Conservation (phyloP, 768 basidiomycete genomes). For the Trametopsis cervina region DNA sequence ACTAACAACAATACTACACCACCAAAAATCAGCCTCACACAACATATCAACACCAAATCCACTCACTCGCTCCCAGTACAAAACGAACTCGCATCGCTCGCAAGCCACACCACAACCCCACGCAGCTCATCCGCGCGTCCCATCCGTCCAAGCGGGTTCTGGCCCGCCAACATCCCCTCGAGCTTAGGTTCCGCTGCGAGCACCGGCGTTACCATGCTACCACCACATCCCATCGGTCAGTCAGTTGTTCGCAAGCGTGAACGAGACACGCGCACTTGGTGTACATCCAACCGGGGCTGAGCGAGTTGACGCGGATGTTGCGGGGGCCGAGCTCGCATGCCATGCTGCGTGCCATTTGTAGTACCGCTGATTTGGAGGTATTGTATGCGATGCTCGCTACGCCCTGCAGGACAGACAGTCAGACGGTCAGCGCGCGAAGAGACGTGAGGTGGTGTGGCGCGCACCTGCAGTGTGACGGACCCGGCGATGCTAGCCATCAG, state of each 20-base stretch:
- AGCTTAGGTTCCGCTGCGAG: conserved; percentile 56
- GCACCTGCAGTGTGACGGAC: conserved; percentile 52
- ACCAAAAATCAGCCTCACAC: not conserved
- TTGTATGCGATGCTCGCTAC: conserved; percentile 71
- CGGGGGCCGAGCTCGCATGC: conserved; percentile 63
- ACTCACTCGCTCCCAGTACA: conserved; percentile 77
- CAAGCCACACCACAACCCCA: conserved; percentile 56
- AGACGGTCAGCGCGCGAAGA: no score
- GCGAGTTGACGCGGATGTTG: conserved; percentile 60
- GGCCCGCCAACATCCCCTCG: conserved; percentile 52
- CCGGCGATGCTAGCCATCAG: conserved; percentile 33
- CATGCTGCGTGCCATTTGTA: conserved; percentile 75
- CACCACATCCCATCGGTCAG: not conserved
- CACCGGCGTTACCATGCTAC: conserved; percentile 64
- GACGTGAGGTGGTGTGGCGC: conserved; percentile 6
- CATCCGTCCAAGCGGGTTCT: conserved; percentile 63
- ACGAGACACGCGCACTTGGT: no score
- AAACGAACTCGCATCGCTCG: conserved; percentile 42
- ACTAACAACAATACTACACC: conserved; percentile 17
- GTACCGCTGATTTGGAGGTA: conserved; percentile 63
- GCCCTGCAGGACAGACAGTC: conserved; percentile 43
- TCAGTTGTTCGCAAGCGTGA: not conserved
- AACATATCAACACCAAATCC: no score
- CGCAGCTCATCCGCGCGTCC: conserved; percentile 67
- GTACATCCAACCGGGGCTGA: conserved; percentile 70